Base-by-base conservation (phyloP, 768 basidiomycete species). In the Pholiota conissans region DNA sequence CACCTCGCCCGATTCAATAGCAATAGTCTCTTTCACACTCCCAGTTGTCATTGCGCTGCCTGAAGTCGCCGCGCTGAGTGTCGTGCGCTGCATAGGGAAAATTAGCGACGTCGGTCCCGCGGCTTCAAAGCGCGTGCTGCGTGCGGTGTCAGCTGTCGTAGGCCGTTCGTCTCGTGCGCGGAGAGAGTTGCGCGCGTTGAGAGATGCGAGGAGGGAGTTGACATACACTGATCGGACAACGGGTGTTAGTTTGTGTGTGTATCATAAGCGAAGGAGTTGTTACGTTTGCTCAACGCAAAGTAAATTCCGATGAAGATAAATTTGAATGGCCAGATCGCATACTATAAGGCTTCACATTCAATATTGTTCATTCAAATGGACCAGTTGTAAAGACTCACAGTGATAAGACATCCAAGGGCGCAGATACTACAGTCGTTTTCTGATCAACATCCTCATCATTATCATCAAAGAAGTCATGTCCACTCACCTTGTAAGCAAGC, bases 281-380 rank as follows among this genome's bases (percentile, higher is more conserved):
- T 49, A 69, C 67, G 42, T 61, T 69, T 69, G 52, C 64, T 67
- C 20, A 69, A 54, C 14, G 64, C 62, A 42, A 69, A 69, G 52
- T 69, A 69, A n/a, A 69, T 37, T 4, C 64, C 66, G 57, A 69
- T 57, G 55, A 67, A 69, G 28, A 69, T 64, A 29, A 69, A 65
- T 7, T 56, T 55, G n/a, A 59, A 47, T 3, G 68, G 68, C 68
- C 68, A 69, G 40, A 67, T 46, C 5, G 68, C 61, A 20, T 69
- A 69, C 66, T 67, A 45, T 24, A n/a, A 27, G 6, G 16, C 3
- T 22, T 55, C 14, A 7, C 7, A 18, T 39, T 37, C 37, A 18
- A n/a, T 18, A 50, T n/a, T 4, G 11, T 26, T n/a, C 22, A 22
- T 26, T n/a, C 3, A 24, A 37, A 16, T 26, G 3, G 18, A 34